These are phyloP conservation scores for Talaromyces sp. DNA, from an alignment of 2,329 filamentous ascomycete genomes.

Conservation along the genomic window DNA sequence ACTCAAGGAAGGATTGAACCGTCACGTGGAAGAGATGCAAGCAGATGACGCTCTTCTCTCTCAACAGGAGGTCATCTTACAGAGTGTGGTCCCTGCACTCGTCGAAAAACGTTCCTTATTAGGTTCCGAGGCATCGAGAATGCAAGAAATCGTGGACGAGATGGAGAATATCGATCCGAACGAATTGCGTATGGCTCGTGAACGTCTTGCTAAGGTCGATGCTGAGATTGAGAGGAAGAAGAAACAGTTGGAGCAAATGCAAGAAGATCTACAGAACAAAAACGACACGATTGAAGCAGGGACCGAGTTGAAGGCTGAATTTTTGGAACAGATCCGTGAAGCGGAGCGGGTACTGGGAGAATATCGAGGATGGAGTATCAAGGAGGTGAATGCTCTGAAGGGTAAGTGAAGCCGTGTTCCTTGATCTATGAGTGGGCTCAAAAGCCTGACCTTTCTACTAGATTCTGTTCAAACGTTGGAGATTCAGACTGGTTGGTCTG, in stretches of 20 bases:
- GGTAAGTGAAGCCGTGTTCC: slow-evolving; percentile 44
- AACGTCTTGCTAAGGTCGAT: slow-evolving; percentile 60
- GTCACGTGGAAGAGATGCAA: slow-evolving; percentile 71
- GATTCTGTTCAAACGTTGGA: slow-evolving; percentile 38
- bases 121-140: slow-evolving; percentile 57
- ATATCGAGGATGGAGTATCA: slow-evolving; percentile 80
- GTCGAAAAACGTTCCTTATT: slow-evolving; percentile 58
- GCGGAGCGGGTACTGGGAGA: slow-evolving; percentile 81
- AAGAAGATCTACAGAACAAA: slow-evolving; percentile 61
- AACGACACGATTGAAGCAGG: slow-evolving; percentile 60
- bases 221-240: slow-evolving; percentile 66
- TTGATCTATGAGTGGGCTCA: not conserved
- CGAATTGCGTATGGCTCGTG: slow-evolving; percentile 69
- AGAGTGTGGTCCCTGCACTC: slow-evolving; percentile 62
- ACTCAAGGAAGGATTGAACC: slow-evolving; percentile 72
- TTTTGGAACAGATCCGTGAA: slow-evolving; percentile 67
- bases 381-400: slow-evolving; percentile 75
- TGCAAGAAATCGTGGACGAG: slow-evolving; percentile 66
- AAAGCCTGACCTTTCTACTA: slow-evolving; percentile 14
- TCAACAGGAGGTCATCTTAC: slow-evolving; percentile 64
- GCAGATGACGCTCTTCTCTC: slow-evolving; percentile 63
- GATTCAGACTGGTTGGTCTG: slow-evolving; percentile 41
- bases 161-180: slow-evolving; percentile 64
- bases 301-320: slow-evolving; percentile 63
- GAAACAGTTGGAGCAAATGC: slow-evolving; percentile 60